phyloP scores from a whole-genome alignment of 2,329 filamentous ascomycete genomes.

The Exophiala alcalophila region DNA sequence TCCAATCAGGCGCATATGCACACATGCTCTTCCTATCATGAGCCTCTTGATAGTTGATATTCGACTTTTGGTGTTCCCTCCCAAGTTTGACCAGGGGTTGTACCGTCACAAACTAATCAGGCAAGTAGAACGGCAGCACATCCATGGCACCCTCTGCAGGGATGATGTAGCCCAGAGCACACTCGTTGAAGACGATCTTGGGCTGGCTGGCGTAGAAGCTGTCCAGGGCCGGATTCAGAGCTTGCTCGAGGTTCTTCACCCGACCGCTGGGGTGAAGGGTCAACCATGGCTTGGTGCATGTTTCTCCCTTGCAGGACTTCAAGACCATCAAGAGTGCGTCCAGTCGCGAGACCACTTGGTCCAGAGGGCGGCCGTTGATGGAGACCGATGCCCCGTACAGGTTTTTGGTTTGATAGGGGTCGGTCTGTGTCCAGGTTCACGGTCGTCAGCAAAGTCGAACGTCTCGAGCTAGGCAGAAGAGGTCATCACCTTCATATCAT shows the following conservation, averaged over 20 bases:
- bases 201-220: slow-evolving; percentile 34
- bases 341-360: slow-evolving; percentile 27
- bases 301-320: slow-evolving; percentile 35
- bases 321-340: slow-evolving; percentile 37
- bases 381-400: slow-evolving; percentile 13
- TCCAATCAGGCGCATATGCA: no score
- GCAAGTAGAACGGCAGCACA: no score
- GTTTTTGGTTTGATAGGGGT: slow-evolving; percentile 38
- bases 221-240: slow-evolving; percentile 34
- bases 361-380: slow-evolving; percentile 14
- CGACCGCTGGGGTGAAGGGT: slow-evolving; percentile 31
- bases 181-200: slow-evolving; percentile 36
- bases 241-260: slow-evolving; percentile 34
- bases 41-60: no score
- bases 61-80: no score
- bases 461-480: no score
- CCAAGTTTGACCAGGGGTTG: no score
- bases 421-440: slow-evolving; percentile 31
- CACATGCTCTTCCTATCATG: no score
- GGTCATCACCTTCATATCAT: slow-evolving; percentile 36
- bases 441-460: no score
- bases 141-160: slow-evolving; percentile 39
- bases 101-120: no score
- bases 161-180: slow-evolving; percentile 37
- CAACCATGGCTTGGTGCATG: slow-evolving; percentile 34